These are phyloP conservation scores for Agastache rugosa DNA, from an alignment of 257 asterid species.

Conservation along the genomic window DNA sequence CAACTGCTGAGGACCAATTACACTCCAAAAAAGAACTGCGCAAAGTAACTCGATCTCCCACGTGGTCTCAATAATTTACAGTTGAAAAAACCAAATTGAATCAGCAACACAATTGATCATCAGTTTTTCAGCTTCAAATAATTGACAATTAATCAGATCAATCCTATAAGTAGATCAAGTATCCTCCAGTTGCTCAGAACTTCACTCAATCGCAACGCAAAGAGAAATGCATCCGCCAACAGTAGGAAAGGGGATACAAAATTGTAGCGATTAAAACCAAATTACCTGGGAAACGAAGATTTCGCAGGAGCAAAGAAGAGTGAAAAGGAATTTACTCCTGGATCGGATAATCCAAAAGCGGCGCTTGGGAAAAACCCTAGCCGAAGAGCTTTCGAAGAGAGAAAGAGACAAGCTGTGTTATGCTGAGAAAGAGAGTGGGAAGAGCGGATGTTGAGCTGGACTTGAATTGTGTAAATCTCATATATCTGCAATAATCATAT, in stretches of 20 bases:
- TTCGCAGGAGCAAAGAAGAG: neutral
- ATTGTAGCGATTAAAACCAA: constrained; percentile 2
- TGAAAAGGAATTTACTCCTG: constrained; percentile 1
- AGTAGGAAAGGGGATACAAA: constrained; percentile 4
- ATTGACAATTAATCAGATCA: constrained; percentile 29
- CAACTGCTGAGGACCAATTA: neutral
- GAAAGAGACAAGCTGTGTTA: constrained; percentile 4
- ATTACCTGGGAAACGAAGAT: constrained; percentile 38
- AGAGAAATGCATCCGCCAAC: neutral
- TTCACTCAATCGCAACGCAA: constrained; percentile 17
- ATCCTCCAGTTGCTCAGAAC: constrained; percentile 9
- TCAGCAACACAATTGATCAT: constrained; percentile 25
- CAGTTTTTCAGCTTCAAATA: constrained; percentile 1
- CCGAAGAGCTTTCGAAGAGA: constrained; percentile 33
- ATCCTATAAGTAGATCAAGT: constrained; percentile 34
- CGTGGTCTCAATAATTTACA: neutral
- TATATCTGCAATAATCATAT: constrained; percentile 26
- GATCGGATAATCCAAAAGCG: constrained; percentile 43
- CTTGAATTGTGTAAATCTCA: constrained; percentile 37
- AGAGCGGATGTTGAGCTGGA: constrained; percentile 36
- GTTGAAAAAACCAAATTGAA: constrained; percentile 20
- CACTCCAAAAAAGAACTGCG: neutral
- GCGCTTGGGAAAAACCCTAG: constrained; percentile 49
- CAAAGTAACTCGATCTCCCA: constrained; percentile 27
- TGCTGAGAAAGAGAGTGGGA: constrained; percentile 35